Evolutionary conservation across 331 rosid species (phyloP).

Genomic region (Arachis monticola): DNA sequence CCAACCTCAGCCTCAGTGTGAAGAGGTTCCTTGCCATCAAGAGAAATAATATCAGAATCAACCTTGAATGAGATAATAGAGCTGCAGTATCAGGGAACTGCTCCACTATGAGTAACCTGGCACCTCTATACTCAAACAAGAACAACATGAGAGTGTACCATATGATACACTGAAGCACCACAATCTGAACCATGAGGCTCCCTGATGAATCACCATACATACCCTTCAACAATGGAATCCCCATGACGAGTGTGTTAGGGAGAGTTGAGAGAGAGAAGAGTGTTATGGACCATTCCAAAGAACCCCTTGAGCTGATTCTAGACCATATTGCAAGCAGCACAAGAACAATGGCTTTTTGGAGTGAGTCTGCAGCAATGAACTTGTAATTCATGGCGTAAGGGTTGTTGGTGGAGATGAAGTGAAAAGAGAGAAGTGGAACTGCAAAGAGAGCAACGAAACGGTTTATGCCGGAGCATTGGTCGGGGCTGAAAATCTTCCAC

Average conservation of each 20-base stretch:
- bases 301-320: conserved; percentile 54
- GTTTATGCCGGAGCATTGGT: conserved; percentile 88
- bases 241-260: conserved; percentile 89
- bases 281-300: conserved; percentile 78
- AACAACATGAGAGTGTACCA: conserved; percentile 86
- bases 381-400: conserved; percentile 78
- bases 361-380: conserved; percentile 78
- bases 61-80: conserved; percentile 74
- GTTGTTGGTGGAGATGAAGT: conserved; percentile 80
- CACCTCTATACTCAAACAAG: conserved; percentile 76
- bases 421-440: conserved; percentile 82
- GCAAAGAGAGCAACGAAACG: conserved; percentile 86
- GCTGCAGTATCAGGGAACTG: conserved; percentile 87
- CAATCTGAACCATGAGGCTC: conserved; percentile 74
- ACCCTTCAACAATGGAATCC: conserved; percentile 76
- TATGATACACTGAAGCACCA: conserved; percentile 81
- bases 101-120: conserved; percentile 66
- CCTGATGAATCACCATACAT: conserved; percentile 74
- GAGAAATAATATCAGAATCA: conserved; percentile 72
- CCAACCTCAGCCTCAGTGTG: conserved; percentile 81
- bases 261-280: conserved; percentile 80
- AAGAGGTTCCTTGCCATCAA: conserved; percentile 80
- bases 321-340: conserved; percentile 61
- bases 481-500: conserved; percentile 89
- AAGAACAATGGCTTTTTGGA: conserved; percentile 64